Evolutionary conservation across 2,329 filamentous ascomycete species (phyloP).

Genomic region (Epichloe hybrida): DNA sequence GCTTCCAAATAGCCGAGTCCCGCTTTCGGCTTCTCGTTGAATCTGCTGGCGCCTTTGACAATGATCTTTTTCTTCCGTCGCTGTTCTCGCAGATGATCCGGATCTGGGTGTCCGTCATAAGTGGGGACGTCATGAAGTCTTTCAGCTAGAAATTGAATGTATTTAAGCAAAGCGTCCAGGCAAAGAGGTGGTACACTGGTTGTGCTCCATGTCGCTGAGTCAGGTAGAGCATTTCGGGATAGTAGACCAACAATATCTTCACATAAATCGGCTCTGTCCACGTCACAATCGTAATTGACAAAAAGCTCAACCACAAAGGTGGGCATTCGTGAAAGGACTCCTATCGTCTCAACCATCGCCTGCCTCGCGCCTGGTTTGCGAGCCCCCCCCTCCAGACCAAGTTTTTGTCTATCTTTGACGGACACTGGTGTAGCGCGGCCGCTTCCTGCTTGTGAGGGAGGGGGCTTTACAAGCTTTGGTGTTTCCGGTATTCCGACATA

Average conservation of each 20-base stretch:
- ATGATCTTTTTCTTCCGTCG: conserved; percentile 82
- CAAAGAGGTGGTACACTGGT: conserved; percentile 94
- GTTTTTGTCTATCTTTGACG: conserved; percentile 80
- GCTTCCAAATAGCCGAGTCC: conserved; percentile 77
- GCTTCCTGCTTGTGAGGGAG: conserved; percentile 58
- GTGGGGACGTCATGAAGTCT: conserved; percentile 59
- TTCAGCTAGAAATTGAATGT: conserved; percentile 83
- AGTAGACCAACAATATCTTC: conserved; percentile 90
- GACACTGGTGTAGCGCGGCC: conserved; percentile 82
- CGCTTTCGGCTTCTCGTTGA: conserved; percentile 87
- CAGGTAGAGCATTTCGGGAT: conserved; percentile 86
- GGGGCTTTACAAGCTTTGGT: conserved; percentile 74
- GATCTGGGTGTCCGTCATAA: conserved; percentile 53
- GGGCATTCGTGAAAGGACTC: conserved; percentile 81
- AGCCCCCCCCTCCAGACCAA: conserved; percentile 83
- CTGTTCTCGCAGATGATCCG: conserved; percentile 52
- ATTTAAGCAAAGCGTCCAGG: conserved; percentile 79
- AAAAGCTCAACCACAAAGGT: conserved; percentile 93
- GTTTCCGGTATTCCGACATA: conserved; percentile 89
- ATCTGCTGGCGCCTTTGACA: conserved; percentile 74
- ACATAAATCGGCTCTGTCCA: conserved; percentile 80
- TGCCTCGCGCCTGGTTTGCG: conserved; percentile 91
- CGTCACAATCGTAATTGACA: conserved; percentile 95
- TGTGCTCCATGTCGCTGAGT: conserved; percentile 97
- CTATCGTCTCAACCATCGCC: conserved; percentile 95